Conservation (phyloP, 352 stramenopile species). For the Pythium grandisporangium region DNA sequence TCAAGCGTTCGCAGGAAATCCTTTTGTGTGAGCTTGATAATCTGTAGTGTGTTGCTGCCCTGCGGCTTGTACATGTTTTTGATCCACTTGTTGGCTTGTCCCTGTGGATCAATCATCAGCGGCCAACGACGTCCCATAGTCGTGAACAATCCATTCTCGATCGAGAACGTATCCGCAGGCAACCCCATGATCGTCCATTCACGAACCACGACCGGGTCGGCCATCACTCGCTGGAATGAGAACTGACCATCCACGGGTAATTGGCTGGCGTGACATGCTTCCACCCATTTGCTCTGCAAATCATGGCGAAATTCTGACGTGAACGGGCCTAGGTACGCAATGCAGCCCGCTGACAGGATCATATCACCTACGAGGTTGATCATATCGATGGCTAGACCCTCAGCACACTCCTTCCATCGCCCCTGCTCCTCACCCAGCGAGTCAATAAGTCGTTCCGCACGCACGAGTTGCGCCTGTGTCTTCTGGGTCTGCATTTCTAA, state of each 20-base stretch:
- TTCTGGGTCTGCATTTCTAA: conserved; percentile 83
- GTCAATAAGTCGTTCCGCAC: conserved; percentile 87
- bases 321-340: conserved; percentile 91
- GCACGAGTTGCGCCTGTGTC: conserved; percentile 82
- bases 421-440: conserved; percentile 87
- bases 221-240: conserved; percentile 75
- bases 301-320: conserved; percentile 78
- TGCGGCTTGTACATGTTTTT: conserved; percentile 87
- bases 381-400: conserved; percentile 69
- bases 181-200: conserved; percentile 92
- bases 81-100: conserved; percentile 92
- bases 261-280: conserved; percentile 59
- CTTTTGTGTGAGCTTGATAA: conserved; percentile 91
- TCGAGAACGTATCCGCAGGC: conserved; percentile 89
- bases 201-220: conserved; percentile 80
- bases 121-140: conserved; percentile 87
- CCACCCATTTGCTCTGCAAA: conserved; percentile 81
- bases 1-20: conserved; percentile 90
- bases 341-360: conserved; percentile 87
- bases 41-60: conserved; percentile 53
- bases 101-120: conserved; percentile 93
- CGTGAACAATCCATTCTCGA: conserved; percentile 90
- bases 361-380: conserved; percentile 92
- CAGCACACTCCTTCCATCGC: conserved; percentile 82
- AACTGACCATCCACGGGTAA: conserved; percentile 84